Conservation (phyloP, 2,329 filamentous ascomycete genomes). For the Fusarium armeniacum region DNA sequence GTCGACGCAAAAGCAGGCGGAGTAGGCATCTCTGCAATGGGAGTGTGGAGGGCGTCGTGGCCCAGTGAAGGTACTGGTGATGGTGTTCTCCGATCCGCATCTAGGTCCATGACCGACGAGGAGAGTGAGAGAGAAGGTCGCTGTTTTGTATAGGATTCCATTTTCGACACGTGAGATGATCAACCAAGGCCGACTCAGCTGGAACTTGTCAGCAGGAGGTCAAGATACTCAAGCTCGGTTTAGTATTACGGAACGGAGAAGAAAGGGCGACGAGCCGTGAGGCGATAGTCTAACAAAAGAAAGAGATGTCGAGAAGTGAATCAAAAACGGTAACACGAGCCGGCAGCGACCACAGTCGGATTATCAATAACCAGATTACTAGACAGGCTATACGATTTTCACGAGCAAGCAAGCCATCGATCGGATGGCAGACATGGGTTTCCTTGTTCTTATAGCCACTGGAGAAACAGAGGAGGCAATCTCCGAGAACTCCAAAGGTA, state of each 20-base stretch:
- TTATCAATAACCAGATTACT: conserved; percentile 10
- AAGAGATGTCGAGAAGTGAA: conserved; percentile 11
- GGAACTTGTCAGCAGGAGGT: conserved; percentile 4
- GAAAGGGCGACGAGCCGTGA: conserved; percentile 24
- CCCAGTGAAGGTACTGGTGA: conserved; percentile 40
- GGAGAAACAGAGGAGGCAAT: conserved; percentile 16
- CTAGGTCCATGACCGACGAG: conserved; percentile 40
- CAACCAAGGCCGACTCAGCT: conserved; percentile 7
- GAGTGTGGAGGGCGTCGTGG: conserved; percentile 38
- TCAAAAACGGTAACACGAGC: conserved; percentile 17
- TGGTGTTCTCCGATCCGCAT: conserved; percentile 36
- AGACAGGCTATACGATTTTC: conserved; percentile 24
- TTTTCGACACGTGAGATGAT: conserved; percentile 6
- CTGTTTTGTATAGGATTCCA: conserved; percentile 37
- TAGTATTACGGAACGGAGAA: conserved; percentile 11
- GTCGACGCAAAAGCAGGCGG: conserved; percentile 37
- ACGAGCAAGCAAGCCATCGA: conserved; percentile 21
- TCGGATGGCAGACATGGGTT: conserved; percentile 27
- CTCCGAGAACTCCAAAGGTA: conserved; percentile 23
- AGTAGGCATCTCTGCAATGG: conserved; percentile 39
- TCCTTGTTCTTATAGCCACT: conserved; percentile 40
- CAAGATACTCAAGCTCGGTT: conserved; percentile 11
- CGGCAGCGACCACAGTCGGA: conserved; percentile 13
- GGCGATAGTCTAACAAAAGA: conserved; percentile 40
- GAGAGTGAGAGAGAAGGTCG: conserved; percentile 31